A percentile compares a stretch with the other conserved stretches of the same genome.
phyloP scores from a whole-genome alignment of 805 yeast species.

The Sugiyamaella marilandica region DNA sequence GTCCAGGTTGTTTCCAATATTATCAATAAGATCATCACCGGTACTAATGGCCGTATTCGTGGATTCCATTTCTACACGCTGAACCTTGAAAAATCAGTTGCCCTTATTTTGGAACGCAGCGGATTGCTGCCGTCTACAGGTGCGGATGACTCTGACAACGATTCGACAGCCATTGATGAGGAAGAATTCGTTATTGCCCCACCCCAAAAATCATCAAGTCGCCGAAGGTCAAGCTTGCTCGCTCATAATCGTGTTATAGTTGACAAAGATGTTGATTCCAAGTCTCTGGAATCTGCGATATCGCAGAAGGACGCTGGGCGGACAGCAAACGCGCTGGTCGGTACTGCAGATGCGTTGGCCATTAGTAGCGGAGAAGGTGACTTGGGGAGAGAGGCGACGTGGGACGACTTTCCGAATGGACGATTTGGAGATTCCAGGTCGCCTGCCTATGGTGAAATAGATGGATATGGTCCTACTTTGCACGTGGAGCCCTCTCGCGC shows the following conservation, averaged over 20 bases:
- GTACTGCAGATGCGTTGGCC: slow-evolving; percentile 45
- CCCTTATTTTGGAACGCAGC: slow-evolving; percentile 69
- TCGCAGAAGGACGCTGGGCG: slow-evolving; percentile 39
- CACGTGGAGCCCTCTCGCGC: slow-evolving; percentile 69
- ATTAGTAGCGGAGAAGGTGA: slow-evolving; percentile 82
- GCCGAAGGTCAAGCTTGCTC: slow-evolving; percentile 23
- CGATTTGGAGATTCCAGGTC: slow-evolving; percentile 92
- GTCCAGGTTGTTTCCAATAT: slow-evolving; percentile 66
- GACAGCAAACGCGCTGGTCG: slow-evolving; percentile 7
- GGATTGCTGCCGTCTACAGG: slow-evolving; percentile 41
- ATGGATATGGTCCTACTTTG: slow-evolving; percentile 91
- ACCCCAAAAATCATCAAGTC: neutral
- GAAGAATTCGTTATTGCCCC: neutral
- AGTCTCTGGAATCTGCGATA: slow-evolving; percentile 19
- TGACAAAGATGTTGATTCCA: slow-evolving; percentile 28
- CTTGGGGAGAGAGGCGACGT: slow-evolving; percentile 81
- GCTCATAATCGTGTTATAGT: slow-evolving; percentile 41
- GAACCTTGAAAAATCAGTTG: slow-evolving; percentile 88
- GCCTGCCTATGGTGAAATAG: slow-evolving; percentile 97
- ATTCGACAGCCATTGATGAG: neutral
- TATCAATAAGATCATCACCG: slow-evolving; percentile 39
- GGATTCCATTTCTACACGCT: slow-evolving; percentile 92
- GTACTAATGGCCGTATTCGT: slow-evolving; percentile 53
- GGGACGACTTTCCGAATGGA: slow-evolving; percentile 98
- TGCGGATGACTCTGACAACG: slow-evolving; percentile 26